Conservation (phyloP, 2,329 filamentous ascomycete species). For the Achaetomium macrosporum region DNA sequence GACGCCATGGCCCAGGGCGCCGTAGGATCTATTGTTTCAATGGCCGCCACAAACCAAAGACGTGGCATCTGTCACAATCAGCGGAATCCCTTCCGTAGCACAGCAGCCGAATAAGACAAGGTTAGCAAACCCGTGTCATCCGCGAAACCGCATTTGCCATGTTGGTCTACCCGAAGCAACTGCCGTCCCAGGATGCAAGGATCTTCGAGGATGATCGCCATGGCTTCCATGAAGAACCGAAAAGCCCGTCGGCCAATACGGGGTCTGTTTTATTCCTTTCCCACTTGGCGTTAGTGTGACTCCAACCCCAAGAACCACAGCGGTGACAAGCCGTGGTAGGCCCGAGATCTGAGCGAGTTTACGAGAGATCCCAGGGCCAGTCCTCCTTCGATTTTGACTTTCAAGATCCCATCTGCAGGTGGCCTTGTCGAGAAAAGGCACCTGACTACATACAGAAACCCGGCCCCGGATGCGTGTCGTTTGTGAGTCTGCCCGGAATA, state of each 20-base stretch:
- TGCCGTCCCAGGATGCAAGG: constrained; percentile 1
- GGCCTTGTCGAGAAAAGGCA: no score
- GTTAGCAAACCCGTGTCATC: background rate
- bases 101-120: no score
- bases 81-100: no score
- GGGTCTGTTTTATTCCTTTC: no score
- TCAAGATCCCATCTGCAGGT: no score
- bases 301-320: no score
- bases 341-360: no score
- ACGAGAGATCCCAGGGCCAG: no score
- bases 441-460: background rate
- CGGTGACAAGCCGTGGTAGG: no score
- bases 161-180: background rate
- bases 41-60: constrained; percentile 5
- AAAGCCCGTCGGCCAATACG: no score
- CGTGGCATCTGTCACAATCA: background rate
- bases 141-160: background rate
- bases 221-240: background rate
- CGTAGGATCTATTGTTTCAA: constrained; percentile 14
- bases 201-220: background rate
- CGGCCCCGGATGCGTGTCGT: background rate
- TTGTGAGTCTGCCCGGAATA: constrained; percentile 14
- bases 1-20: constrained; percentile 5
- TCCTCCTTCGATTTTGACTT: no score
- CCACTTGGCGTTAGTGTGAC: no score